Percentiles rank a stretch among this genome's conserved stretches.
Evolutionary conservation across 495 filamentous ascomycete genomes (phyloP).

Genomic region (Penicillium verhagenii): DNA sequence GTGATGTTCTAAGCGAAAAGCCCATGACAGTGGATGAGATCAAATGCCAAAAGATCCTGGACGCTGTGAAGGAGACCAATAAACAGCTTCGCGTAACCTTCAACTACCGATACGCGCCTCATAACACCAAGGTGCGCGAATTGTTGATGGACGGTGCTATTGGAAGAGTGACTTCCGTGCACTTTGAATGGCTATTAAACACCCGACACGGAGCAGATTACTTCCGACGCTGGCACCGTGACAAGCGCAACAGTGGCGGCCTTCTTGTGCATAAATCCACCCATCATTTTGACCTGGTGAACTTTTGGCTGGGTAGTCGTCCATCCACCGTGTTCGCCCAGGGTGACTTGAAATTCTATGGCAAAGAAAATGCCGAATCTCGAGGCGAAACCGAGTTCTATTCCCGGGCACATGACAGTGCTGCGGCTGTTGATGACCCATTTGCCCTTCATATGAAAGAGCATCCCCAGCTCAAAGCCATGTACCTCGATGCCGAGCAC

Average conservation of each 20-base stretch:
- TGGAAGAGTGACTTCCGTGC: conserved; percentile 52
- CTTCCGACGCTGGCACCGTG: conserved; percentile 61
- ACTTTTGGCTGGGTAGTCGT: conserved; percentile 30
- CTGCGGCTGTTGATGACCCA: conserved; percentile 24
- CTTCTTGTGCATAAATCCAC: conserved; percentile 40
- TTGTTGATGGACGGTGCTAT: conserved; percentile 50
- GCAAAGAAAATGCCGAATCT: conserved; percentile 33
- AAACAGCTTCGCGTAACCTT: conserved; percentile 29
- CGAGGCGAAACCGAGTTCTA: conserved; percentile 33
- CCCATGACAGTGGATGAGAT: conserved; percentile 59
- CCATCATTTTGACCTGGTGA: conserved; percentile 37
- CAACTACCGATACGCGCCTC: conserved; percentile 37
- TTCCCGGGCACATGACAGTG: conserved; percentile 28
- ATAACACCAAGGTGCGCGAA: conserved; percentile 37
- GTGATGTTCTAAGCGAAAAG: conserved; percentile 57
- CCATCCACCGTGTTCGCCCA: conserved; percentile 32
- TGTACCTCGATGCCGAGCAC: conserved; percentile 59
- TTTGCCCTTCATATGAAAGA: conserved; percentile 53
- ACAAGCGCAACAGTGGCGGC: conserved; percentile 56
- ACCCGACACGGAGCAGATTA: conserved; percentile 60
- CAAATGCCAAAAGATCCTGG: conserved; percentile 48
- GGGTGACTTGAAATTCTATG: conserved; percentile 36
- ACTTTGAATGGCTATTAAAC: conserved; percentile 62
- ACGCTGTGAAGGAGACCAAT: conserved; percentile 28
- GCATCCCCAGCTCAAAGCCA: conserved; percentile 47